These are phyloP conservation scores for Ulmus americana DNA, from an alignment of 331 rosid genomes.

Conservation along the genomic window DNA sequence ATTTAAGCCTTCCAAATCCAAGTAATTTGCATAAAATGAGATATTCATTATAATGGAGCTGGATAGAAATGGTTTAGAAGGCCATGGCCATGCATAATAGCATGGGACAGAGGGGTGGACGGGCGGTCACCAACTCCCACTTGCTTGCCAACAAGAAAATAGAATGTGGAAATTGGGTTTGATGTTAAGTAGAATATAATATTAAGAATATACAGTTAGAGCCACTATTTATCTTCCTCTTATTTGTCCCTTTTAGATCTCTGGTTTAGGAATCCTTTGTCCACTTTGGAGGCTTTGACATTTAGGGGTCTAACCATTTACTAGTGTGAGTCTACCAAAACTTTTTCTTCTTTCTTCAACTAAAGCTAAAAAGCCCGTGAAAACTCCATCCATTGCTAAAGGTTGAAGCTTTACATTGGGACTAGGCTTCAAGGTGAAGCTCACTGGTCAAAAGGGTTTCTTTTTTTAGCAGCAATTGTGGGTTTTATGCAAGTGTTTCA, in stretches of 20 bases:
- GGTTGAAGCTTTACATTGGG: slow-evolving; percentile 26
- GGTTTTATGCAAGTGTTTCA: slow-evolving; percentile 30
- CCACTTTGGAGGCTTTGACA: slow-evolving; percentile 58
- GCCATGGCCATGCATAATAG: background rate
- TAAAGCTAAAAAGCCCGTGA: slow-evolving; percentile 27
- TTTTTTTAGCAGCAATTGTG: slow-evolving; percentile 35
- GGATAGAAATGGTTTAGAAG: slow-evolving; percentile 5
- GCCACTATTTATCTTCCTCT: slow-evolving; percentile 38
- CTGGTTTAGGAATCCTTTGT: slow-evolving; percentile 27
- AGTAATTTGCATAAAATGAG: background rate
- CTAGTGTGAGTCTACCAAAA: slow-evolving; percentile 18
- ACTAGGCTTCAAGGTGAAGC: slow-evolving; percentile 31
- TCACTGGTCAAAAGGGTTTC: slow-evolving; percentile 40
- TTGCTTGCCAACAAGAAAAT: slow-evolving; percentile 58
- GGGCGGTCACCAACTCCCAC: slow-evolving; percentile 87
- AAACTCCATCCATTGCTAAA: slow-evolving; percentile 45
- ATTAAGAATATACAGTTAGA: slow-evolving; percentile 17
- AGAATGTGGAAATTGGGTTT: slow-evolving; percentile 49
- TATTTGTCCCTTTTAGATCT: slow-evolving; percentile 32
- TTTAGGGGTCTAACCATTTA: slow-evolving; percentile 38
- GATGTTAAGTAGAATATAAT: background rate
- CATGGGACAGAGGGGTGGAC: slow-evolving; percentile 54
- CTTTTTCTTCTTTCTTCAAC: slow-evolving; percentile 31
- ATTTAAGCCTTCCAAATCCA: no score
- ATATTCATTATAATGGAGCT: slow-evolving; percentile 15